These are phyloP conservation scores for Trypanosoma cruzi DNA, from an alignment of 208 protist genomes.

Conservation along the genomic window DNA sequence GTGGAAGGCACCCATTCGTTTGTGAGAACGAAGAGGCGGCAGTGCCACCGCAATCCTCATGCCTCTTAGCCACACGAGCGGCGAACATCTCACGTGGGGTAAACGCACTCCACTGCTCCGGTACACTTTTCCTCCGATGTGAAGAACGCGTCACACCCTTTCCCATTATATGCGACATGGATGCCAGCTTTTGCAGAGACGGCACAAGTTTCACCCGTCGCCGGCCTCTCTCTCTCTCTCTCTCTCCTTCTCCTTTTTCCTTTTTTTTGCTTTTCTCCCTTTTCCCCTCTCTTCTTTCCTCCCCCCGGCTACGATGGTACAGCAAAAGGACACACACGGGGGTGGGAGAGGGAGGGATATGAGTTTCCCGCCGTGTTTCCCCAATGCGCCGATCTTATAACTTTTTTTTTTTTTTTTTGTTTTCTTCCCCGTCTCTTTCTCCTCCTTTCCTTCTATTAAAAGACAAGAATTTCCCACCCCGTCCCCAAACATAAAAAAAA, in stretches of 20 bases:
- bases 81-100: background rate
- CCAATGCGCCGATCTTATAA: no score
- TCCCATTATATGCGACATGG: background rate
- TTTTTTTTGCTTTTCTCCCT: background rate
- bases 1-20: background rate
- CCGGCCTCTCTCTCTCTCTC: background rate
- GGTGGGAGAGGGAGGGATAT: background rate
- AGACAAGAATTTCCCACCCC: no score
- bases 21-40: background rate
- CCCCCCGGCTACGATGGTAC: no score
- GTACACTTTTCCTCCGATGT: background rate
- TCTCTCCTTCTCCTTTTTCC: background rate
- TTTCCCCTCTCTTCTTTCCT: background rate
- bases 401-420: no score
- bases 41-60: background rate
- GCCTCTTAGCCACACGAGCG: background rate
- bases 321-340: background rate
- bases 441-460: background rate
- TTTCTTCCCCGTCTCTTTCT: background rate
- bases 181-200: background rate
- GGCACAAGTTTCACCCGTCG: background rate
- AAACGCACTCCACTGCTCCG: background rate
- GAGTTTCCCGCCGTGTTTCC: background rate
- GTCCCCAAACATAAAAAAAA: slow-evolving; percentile 17
- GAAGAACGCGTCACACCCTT: background rate